Percentiles rank a stretch among this genome's conserved stretches.
Evolutionary conservation across 73 alveolate genomes (phyloP).

Genomic region (Paramecium sexaurelia): DNA sequence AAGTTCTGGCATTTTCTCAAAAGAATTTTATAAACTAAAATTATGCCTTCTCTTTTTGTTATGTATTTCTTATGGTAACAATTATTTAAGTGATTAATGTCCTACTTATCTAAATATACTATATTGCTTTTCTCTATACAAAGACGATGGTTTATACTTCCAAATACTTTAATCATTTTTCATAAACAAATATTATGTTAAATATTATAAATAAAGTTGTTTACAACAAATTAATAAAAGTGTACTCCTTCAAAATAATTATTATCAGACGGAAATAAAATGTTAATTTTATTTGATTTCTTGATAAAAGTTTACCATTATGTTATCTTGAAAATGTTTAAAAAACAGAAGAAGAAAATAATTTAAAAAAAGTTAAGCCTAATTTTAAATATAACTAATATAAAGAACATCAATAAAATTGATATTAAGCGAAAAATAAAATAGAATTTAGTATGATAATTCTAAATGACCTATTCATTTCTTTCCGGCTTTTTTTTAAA

Average conservation of each 20-base stretch:
- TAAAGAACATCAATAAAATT: too few species aligned
- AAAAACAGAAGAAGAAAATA: neutral
- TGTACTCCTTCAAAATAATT: too few species aligned
- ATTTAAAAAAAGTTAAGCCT: too few species aligned
- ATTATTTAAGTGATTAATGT: neutral
- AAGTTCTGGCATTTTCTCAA: neutral
- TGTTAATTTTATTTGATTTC: too few species aligned
- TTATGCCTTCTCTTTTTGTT: neutral
- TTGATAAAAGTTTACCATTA: too few species aligned
- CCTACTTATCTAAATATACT: neutral
- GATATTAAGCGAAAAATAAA: neutral
- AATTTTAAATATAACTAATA: too few species aligned
- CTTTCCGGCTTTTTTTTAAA: constrained; percentile 50
- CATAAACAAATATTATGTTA: neutral
- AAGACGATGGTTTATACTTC: neutral
- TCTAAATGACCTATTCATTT: neutral
- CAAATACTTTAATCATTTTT: neutral
- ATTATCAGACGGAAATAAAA: too few species aligned
- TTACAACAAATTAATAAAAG: too few species aligned
- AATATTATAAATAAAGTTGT: too few species aligned
- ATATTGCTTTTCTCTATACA: constrained; percentile 1
- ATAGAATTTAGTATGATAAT: neutral
- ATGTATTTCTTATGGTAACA: neutral
- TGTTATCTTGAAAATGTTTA: too few species aligned
- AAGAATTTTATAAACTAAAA: neutral